Base-by-base conservation (phyloP, 306 rosid genomes). In the Aeschynomene evenia region DNA sequence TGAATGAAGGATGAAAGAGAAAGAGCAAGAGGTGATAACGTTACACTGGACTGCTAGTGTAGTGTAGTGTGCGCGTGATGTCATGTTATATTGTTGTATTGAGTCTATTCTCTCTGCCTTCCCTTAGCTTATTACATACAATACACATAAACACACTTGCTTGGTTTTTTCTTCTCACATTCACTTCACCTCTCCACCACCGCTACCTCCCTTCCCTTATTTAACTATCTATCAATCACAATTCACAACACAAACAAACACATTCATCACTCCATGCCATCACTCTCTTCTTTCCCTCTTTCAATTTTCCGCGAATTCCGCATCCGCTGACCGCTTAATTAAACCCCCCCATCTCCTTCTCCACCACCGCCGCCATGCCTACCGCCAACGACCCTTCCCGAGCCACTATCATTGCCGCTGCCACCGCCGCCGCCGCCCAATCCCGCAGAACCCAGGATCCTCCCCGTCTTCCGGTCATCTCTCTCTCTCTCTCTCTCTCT, bases 391-490 rank as follows among this genome's bases (percentile, higher is more conserved):
- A 77, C 71, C 83, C 7, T 8, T 13, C 50, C 83, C 84, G 92
- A 13, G 87, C 86, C 15, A 89, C 90, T 20, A 78, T 89, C 55
- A 89, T 78, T 82, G 92, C 93, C 15, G 96, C 96, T 1, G 96
- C 96, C 39, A 75, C 93, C 15, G 96, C 91, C 54, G 85, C 87
- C 74, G 50, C 83, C 4, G 89, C 96, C 1, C 82, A 89, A 76
- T 80, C 87, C 71, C 83, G 89, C 68, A 84, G 89, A 56, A 76
- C 77, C 24, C 93, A 85, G 71, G 91, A 93, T 2, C 15, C 82
- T 63, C 9, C 85, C 11, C 70, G 40, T 20, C 77, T 46, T 20
- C 77, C 84, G 68, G 96, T 89, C 74, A 23, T 54, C 74, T 22
- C 61, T 64, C 24, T 15, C 13, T 39, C 43, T 42, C 16, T 10